A percentile compares a stretch with the other conserved stretches of the same genome.
Conservation (phyloP, 225 moss, liverwort and hornwort species). For the Physcomitrellopsis africana region DNA sequence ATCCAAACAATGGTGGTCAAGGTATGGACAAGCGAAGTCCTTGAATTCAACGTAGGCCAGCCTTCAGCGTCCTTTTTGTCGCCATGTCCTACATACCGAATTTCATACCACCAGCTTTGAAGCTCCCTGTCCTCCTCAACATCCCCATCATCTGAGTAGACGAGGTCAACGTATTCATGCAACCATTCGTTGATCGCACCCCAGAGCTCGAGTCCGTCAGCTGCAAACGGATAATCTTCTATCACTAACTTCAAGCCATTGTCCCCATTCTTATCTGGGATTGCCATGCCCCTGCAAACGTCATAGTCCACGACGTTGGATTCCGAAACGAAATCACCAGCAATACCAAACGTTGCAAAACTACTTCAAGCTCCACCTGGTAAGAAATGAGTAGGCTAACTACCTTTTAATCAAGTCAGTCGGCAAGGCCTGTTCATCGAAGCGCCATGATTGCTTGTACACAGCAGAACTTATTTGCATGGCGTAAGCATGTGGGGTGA, state of each 20-base stretch:
- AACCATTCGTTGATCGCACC: conserved; percentile 61
- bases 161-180: conserved; percentile 44
- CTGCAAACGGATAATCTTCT: conserved; percentile 75
- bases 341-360: neutral
- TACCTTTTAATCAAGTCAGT: conserved; percentile 61
- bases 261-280: conserved; percentile 41
- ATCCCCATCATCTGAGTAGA: conserved; percentile 42
- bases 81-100: conserved; percentile 63
- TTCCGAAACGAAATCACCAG: neutral
- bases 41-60: conserved; percentile 51
- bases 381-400: conserved; percentile 11
- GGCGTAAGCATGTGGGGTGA: conserved; percentile 59
- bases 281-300: conserved; percentile 68
- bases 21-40: conserved; percentile 43
- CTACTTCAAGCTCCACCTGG: neutral
- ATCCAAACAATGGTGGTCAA: conserved; percentile 62
- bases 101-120: conserved; percentile 72
- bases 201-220: conserved; percentile 73
- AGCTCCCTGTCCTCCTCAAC: conserved; percentile 58
- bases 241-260: conserved; percentile 58
- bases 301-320: neutral
- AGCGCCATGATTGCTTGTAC: conserved; percentile 67
- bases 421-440: conserved; percentile 67
- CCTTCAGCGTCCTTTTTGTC: conserved; percentile 62
- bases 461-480: conserved; percentile 73